phyloP scores from a whole-genome alignment of 345 rosid species.

The Stellera chamaejasme region DNA sequence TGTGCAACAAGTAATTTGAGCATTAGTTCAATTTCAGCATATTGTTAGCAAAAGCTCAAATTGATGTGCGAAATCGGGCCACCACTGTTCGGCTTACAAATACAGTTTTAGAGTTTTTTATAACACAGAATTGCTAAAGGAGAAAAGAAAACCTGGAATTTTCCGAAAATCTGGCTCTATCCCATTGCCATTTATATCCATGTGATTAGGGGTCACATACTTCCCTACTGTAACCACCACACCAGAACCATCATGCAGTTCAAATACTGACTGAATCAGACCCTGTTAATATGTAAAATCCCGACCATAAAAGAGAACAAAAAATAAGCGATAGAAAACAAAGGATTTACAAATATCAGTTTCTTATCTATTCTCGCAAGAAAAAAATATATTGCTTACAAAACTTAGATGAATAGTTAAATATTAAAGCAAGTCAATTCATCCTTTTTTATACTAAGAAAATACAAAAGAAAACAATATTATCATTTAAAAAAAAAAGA shows the following conservation, averaged over 20 bases:
- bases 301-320: too few species aligned
- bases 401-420: background rate
- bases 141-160: conserved; percentile 50
- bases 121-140: background rate
- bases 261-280: conserved; percentile 83
- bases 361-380: too few species aligned
- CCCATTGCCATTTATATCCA: conserved; percentile 93
- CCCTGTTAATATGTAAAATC: conserved; percentile 39
- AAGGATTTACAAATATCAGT: too few species aligned
- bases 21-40: conserved; percentile 4
- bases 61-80: conserved; percentile 2
- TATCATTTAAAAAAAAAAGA: too few species aligned
- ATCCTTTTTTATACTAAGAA: too few species aligned
- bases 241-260: conserved; percentile 90
- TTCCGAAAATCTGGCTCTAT: conserved; percentile 68
- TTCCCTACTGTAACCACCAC: conserved; percentile 80
- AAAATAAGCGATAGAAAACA: too few species aligned
- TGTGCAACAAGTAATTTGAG: conserved; percentile 20
- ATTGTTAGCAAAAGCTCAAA: background rate
- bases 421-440: background rate
- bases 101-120: background rate
- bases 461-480: too few species aligned
- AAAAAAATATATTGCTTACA: too few species aligned
- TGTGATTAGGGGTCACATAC: conserved; percentile 80
- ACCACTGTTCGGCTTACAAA: background rate